Conservation (phyloP, 371 early-diverging fungal species). For the Mucor saturninus region DNA sequence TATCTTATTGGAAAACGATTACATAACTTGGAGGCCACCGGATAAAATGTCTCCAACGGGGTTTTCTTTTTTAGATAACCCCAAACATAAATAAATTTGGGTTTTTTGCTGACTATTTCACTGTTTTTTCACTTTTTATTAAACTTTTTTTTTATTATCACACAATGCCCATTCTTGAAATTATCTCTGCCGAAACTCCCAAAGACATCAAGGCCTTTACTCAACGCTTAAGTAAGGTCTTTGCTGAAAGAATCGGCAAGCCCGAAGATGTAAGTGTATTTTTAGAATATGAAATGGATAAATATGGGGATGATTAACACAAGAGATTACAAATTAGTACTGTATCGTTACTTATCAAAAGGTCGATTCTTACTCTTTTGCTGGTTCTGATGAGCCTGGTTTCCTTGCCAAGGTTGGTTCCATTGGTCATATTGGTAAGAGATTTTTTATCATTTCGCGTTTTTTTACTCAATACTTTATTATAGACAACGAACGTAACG, state of each 20-base stretch:
- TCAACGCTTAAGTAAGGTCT: conserved; percentile 35
- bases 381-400: conserved; percentile 39
- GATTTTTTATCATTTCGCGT: neutral
- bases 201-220: conserved; percentile 43
- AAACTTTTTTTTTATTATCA: conserved; percentile 2
- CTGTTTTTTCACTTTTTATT: conserved; percentile 6
- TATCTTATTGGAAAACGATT: conserved; percentile 65
- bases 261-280: conserved; percentile 70
- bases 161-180: conserved; percentile 54
- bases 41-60: neutral
- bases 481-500: conserved; percentile 45
- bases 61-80: neutral
- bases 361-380: conserved; percentile 39
- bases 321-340: conserved; percentile 23
- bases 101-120: neutral
- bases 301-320: neutral
- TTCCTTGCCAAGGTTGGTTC: conserved; percentile 48
- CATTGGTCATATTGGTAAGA: conserved; percentile 50
- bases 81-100: neutral
- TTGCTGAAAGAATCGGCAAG: conserved; percentile 51
- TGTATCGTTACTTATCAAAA: conserved; percentile 50
- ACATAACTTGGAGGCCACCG: conserved; percentile 52
- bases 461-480: conserved; percentile 2
- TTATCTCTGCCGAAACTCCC: conserved; percentile 39
- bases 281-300: conserved; percentile 33